Base-by-base conservation (phyloP, 768 basidiomycete species). In the Podaxis sp. region DNA sequence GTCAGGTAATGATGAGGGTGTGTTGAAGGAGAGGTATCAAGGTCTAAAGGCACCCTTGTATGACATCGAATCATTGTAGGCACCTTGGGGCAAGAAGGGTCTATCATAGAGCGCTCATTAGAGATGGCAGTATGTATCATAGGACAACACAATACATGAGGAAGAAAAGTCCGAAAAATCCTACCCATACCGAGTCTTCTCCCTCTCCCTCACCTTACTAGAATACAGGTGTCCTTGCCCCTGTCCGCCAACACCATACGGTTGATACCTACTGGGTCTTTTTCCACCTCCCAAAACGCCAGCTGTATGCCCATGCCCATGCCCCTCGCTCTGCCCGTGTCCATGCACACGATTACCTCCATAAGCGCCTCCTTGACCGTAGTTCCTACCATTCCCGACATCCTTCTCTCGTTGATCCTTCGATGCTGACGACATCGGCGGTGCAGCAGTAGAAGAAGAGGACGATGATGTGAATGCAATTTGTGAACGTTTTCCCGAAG, bases 381-480 rank as follows among this genome's bases (percentile, higher is more conserved):
- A 20, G n/a, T 17, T 52, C 0, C 26, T 38, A 1, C 24, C 30
- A 37, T 52, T 51, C 22, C 20, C 54, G 2, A 12, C 36, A 13
- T 44, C 40, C 13, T 40, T 41, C 46, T 38, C 51, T 24, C 17
- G 26, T 10, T 62, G 44, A 10, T 4, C 11, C 8, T 48, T 46
- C 17, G 56, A 49, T 7, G 46, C n/a, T 56, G 53, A 28, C 20
- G 53, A 10, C 33, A 10, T 33, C 15, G 33, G 7, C n/a, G 33
- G 54, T 4, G 49, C 56, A 2, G 62, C 50, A 36, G n/a, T 40
- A 2, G 38, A 13, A 11, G 38, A 13, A n/a, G 66, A 61, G 26
- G 59, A 36, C 28, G 66, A 59, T 2, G 73, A 64, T 0, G 83
- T 78, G 65, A 93, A 93, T 20, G 83, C 80, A 59, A 94, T 91